These are phyloP conservation scores for Heracleum sosnowskyi DNA, from an alignment of 129 eudicot genomes.

Conservation along the genomic window DNA sequence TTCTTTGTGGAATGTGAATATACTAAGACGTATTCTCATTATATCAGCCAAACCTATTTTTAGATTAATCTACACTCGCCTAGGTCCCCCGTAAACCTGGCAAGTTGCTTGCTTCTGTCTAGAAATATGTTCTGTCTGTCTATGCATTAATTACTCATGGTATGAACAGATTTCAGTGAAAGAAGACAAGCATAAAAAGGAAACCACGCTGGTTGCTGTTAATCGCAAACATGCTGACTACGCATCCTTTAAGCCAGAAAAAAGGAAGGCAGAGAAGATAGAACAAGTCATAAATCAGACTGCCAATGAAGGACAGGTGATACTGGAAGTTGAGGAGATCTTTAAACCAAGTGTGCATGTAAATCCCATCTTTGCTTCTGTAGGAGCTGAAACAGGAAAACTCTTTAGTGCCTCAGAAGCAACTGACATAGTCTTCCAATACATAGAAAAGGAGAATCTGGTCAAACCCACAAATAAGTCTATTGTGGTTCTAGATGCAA, in stretches of 20 bases:
- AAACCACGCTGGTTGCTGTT: constrained; percentile 50
- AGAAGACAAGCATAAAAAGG: constrained; percentile 91
- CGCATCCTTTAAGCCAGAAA: constrained; percentile 77
- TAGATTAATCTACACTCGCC: not conserved
- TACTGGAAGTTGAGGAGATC: constrained; percentile 62
- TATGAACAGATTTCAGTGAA: constrained; percentile 68
- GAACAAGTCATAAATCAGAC: constrained; percentile 34
- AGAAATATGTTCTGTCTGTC: not conserved
- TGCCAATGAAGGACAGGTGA: constrained; percentile 23
- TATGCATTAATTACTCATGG: not conserved
- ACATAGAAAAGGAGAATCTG: constrained; percentile 72
- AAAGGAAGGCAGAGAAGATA: constrained; percentile 46
- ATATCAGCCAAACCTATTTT: not conserved
- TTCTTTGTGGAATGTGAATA: not conserved
- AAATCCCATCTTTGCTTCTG: constrained; percentile 63
- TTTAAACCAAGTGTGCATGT: constrained; percentile 89
- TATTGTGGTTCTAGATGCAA: constrained; percentile 63
- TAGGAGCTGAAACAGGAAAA: constrained; percentile 73
- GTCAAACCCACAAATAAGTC: constrained; percentile 64
- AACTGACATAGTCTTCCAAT: constrained; percentile 54
- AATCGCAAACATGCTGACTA: constrained; percentile 70
- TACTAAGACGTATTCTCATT: not conserved
- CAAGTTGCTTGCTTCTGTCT: not conserved
- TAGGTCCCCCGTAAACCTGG: not conserved
- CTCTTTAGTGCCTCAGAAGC: constrained; percentile 73